Evolutionary conservation across 1,284 basidiomycete species (phyloP).

Genomic region (Athelia sp.): DNA sequence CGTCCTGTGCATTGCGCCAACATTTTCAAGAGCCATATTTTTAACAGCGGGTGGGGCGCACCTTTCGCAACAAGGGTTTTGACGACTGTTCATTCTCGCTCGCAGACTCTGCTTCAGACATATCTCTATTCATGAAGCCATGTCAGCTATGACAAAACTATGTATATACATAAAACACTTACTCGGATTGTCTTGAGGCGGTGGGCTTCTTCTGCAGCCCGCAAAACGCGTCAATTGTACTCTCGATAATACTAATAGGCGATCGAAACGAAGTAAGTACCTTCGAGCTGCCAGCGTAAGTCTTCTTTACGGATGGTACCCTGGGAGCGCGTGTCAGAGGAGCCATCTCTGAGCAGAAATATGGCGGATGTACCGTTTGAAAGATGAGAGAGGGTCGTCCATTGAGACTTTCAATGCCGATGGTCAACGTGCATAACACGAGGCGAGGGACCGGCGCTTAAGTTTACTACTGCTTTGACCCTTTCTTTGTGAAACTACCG

Average conservation of each 20-base stretch:
- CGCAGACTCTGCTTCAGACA: background rate
- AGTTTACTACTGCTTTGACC: too few relatives aligned
- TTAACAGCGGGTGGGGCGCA: background rate
- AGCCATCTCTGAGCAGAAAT: too few relatives aligned
- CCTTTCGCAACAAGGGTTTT: background rate
- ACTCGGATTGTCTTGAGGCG: slow-evolving; percentile 6
- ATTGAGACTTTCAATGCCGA: too few relatives aligned
- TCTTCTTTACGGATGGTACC: slow-evolving; percentile 26
- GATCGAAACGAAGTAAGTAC: slow-evolving; percentile 20
- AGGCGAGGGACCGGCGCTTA: too few relatives aligned
- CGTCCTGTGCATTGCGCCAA: slow-evolving; percentile 7
- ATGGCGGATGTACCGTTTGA: too few relatives aligned
- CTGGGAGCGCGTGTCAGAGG: too few relatives aligned
- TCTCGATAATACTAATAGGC: background rate
- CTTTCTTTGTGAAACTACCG: too few relatives aligned
- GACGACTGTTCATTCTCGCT: background rate
- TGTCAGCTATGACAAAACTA: slow-evolving; percentile 2
- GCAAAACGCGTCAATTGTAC: background rate
- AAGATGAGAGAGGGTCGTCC: too few relatives aligned
- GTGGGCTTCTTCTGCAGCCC: background rate
- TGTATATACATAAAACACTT: slow-evolving; percentile 2
- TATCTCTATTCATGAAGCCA: slow-evolving; percentile 1
- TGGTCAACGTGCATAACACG: too few relatives aligned
- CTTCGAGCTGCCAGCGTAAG: slow-evolving; percentile 38
- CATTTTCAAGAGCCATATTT: background rate